Evolutionary conservation across 1,284 basidiomycete genomes (phyloP), one percentile per base, ranked within the genome.

Genomic region (Sanguinoderma infundibulare): DNA sequence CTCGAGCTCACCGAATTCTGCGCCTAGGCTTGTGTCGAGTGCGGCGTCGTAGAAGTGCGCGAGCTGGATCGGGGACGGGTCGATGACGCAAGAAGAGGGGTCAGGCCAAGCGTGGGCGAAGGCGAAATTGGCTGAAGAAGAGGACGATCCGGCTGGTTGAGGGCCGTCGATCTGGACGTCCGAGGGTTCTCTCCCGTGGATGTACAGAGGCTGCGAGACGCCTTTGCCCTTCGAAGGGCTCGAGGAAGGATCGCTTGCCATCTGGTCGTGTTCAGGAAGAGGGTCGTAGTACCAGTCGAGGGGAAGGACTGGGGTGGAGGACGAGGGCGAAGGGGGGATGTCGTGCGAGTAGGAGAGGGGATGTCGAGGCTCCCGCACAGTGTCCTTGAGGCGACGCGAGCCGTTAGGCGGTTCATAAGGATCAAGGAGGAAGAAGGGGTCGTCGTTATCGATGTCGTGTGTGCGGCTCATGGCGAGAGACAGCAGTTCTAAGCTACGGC

Each of bases 391-490:
- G 73, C 60, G 61, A 63, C 57, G 58, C 57, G 55, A 53, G 53
- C 53, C 55, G 47, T 67, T 59, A 53, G 68, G 65, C 59, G 64
- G 60, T 61, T 84, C 81, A 76, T 76, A 81, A 58, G 78, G 71
- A 68, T 84, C 83, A 70, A 86, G 83, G 64, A 79, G 76, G 71
- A 84, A 83, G 70, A 85, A 70, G 52, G 78, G 70, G 64, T 81
- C 79, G 60, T 82, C 79, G 79, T 81, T 82, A 83, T 87, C 83
- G 81, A 83, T 82, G 74, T 76, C 76, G 75, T 76, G 76, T 63
- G 65, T 66, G 28, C 54, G 73, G 77, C 77, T 78, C 82, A 83
- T 83, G 77, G 69, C 64, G 68, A 70, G 72, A 74, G 69, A 51
- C 55, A 57, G 66, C 68, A 54, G 49, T 69, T 73, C 68, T 70